phyloP scores from a whole-genome alignment of 768 basidiomycete species.

The Amanita exitialis region DNA sequence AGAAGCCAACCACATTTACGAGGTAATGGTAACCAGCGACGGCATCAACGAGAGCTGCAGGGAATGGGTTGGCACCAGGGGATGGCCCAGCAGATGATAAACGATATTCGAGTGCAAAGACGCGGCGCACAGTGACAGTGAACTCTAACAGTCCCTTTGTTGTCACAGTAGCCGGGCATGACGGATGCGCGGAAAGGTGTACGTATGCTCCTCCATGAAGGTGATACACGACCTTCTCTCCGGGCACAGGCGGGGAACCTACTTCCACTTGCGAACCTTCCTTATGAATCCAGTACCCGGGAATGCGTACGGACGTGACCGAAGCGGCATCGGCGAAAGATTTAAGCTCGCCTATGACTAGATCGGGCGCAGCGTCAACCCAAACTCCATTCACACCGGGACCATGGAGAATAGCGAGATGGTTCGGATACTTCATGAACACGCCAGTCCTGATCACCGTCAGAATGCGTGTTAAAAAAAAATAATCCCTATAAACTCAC shows the following conservation, averaged over 20 bases:
- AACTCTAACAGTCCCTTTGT: too few relatives aligned
- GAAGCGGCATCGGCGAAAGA: conserved; percentile 27
- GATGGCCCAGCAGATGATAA: too few relatives aligned
- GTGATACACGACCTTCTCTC: not conserved
- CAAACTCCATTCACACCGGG: not conserved
- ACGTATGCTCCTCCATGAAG: not conserved
- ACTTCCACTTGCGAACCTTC: conserved; percentile 15
- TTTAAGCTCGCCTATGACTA: conserved; percentile 33
- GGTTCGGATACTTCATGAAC: not conserved
- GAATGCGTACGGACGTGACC: conserved; percentile 32
- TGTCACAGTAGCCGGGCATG: too few relatives aligned
- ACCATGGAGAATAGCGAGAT: not conserved
- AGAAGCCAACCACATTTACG: too few relatives aligned
- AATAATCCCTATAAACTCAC: not conserved
- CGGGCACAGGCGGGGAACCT: not conserved
- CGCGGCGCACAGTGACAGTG: too few relatives aligned
- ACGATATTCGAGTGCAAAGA: too few relatives aligned
- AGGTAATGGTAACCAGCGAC: too few relatives aligned
- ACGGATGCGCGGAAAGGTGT: not conserved
- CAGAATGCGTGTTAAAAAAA: not conserved
- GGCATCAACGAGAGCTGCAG: too few relatives aligned
- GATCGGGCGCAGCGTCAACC: conserved; percentile 11
- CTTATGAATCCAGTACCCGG: conserved; percentile 49
- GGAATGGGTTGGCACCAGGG: too few relatives aligned
- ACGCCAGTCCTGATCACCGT: not conserved